These are phyloP conservation scores for Yamagishiella unicocca DNA, from an alignment of 139 green algal species.

Conservation along the genomic window DNA sequence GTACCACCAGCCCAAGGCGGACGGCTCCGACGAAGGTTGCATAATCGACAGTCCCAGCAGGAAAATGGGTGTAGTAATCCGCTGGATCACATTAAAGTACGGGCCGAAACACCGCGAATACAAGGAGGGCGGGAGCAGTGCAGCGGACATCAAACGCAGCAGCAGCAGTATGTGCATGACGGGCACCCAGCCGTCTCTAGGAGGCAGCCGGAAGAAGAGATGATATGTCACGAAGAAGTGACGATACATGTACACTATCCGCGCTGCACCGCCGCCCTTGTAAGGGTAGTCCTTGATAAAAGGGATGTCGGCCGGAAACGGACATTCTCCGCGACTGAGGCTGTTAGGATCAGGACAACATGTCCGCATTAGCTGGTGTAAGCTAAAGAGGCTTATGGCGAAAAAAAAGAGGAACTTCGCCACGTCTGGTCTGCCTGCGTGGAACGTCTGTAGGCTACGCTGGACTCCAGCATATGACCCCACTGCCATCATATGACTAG, in stretches of 20 bases:
- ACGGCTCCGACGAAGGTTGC: background rate
- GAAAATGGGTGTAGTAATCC: background rate
- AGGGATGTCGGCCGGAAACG: background rate
- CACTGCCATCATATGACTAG: too few relatives aligned
- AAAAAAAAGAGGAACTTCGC: background rate
- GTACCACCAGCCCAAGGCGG: background rate
- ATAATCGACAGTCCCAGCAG: background rate
- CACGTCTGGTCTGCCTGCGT: background rate
- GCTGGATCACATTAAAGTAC: background rate
- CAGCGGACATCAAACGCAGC: background rate
- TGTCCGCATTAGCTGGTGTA: background rate
- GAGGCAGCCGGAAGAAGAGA: background rate
- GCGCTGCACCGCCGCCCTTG: background rate
- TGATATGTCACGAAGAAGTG: background rate
- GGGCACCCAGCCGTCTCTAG: background rate
- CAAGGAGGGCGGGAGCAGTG: background rate
- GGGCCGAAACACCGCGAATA: background rate
- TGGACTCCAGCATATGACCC: too few relatives aligned
- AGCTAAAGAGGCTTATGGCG: background rate
- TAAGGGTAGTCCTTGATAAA: background rate
- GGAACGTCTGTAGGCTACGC: background rate
- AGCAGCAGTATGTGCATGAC: background rate
- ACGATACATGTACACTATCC: background rate
- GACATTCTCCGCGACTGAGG: too few relatives aligned
- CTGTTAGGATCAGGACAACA: too few relatives aligned